Evolutionary conservation across 1,284 basidiomycete species (phyloP).

Genomic region (Mycosarcoma maydis): DNA sequence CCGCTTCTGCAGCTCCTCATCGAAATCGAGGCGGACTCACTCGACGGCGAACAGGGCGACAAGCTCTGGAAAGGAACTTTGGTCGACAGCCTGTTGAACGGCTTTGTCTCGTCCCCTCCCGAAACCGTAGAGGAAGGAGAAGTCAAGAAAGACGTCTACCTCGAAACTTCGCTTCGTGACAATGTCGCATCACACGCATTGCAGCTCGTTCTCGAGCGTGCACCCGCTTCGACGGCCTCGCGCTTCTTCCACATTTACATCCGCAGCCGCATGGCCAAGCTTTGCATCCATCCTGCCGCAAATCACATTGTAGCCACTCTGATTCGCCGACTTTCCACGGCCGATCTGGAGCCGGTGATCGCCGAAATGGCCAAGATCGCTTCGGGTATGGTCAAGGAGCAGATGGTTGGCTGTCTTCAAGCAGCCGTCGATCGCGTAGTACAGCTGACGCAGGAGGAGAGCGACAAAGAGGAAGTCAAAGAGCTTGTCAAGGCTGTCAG

Average conservation of each 20-base stretch:
- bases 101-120: constrained; percentile 25
- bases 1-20: constrained; percentile 59
- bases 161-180: constrained; percentile 62
- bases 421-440: constrained; percentile 28
- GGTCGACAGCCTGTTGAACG: constrained; percentile 49
- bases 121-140: background rate
- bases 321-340: constrained; percentile 23
- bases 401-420: constrained; percentile 33
- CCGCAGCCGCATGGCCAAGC: constrained; percentile 47
- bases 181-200: constrained; percentile 60
- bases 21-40: constrained; percentile 27
- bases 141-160: constrained; percentile 42
- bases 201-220: constrained; percentile 35
- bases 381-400: constrained; percentile 37
- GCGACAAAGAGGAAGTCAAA: constrained; percentile 3
- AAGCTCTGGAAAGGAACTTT: constrained; percentile 28
- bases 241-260: constrained; percentile 59
- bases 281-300: constrained; percentile 61
- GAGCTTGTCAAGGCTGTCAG: constrained; percentile 22
- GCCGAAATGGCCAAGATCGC: constrained; percentile 30
- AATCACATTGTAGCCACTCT: constrained; percentile 58
- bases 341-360: constrained; percentile 3
- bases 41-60: constrained; percentile 25
- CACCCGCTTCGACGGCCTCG: constrained; percentile 15
- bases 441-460: constrained; percentile 3